Evolutionary conservation across 768 basidiomycete species (phyloP).

Genomic region (Collybia mongolica): DNA sequence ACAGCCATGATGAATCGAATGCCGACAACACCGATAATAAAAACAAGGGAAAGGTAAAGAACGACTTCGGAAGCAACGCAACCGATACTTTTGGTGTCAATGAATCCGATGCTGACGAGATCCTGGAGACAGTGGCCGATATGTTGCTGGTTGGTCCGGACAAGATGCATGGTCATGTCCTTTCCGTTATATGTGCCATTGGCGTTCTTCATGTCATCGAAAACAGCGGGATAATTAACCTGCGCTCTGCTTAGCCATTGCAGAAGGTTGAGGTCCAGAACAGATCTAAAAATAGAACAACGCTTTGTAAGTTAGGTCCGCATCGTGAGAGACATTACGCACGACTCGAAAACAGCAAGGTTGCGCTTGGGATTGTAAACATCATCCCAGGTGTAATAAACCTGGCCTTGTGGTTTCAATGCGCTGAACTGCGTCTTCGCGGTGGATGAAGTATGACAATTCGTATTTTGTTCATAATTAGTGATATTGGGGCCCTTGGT

Average conservation of each 20-base stretch:
- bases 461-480: slow-evolving; percentile 58
- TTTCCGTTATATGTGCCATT: slow-evolving; percentile 76
- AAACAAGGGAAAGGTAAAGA: slow-evolving; percentile 91
- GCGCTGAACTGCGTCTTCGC: slow-evolving; percentile 53
- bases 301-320: neutral
- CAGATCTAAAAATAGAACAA: slow-evolving; percentile 46
- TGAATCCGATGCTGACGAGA: slow-evolving; percentile 84
- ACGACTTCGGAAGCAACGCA: slow-evolving; percentile 96
- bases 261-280: slow-evolving; percentile 87
- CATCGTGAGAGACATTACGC: slow-evolving; percentile 29
- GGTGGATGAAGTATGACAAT: slow-evolving; percentile 67
- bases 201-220: slow-evolving; percentile 69
- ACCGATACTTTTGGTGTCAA: slow-evolving; percentile 92
- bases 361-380: slow-evolving; percentile 68
- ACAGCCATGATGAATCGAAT: slow-evolving; percentile 97
- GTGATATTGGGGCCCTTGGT: slow-evolving; percentile 63
- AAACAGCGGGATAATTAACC: slow-evolving; percentile 80
- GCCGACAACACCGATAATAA: slow-evolving; percentile 95
- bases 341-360: slow-evolving; percentile 94
- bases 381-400: slow-evolving; percentile 94
- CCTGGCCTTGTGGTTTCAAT: slow-evolving; percentile 69
- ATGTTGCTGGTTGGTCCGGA: slow-evolving; percentile 65
- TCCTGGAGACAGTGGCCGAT: slow-evolving; percentile 86
- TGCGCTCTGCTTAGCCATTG: slow-evolving; percentile 81
- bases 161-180: slow-evolving; percentile 86